Base-by-base conservation (phyloP, 2,329 filamentous ascomycete genomes). In the Claviceps arundinis region DNA sequence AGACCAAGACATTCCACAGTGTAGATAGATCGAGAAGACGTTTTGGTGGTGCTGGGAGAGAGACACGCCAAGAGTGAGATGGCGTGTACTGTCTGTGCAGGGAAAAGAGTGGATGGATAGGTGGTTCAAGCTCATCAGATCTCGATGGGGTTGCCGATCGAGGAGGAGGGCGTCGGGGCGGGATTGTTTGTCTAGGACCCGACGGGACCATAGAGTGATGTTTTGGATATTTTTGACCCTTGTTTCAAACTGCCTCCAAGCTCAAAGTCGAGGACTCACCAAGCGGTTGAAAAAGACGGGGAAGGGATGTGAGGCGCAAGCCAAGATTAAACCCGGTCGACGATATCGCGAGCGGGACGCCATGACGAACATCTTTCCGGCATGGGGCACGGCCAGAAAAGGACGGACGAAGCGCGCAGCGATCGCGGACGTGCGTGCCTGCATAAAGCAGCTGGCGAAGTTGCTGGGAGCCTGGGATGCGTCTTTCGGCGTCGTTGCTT, bases 11-110 rank as follows among this genome's bases (percentile, higher is more conserved):
- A 70, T 52, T 17, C 44, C 55, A 57, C 62, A 56, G 56, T 61
- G 62, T 57, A 63, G 62, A 67, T 69, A 62, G 58, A 63, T 66
- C 61, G 60, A 59, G 56, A 34, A 61, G 61, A 61, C 60, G 43
- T 60, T 54, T 34, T 11, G 30, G 57, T 54, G 56, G 59, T 61
- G 53, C 57, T 58, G 54, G 55, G 57, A 57, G 54, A 57, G 54
- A 61, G 61, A 64, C 61, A 60, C 55, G 58, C 61, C 60, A 62
- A 65, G 67, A 70, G 63, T 69, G 62, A 68, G 56, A 56, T 55
- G 54, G 53, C 60, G 59, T 60, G 58, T 54, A 55, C 56, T 62
- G 58, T 54, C 58, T 41, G 52, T 49, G 47, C 59, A 60, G 61
- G 65, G 65, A 59, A 64, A 64, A 64, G 65, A 65, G 65, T 64